phyloP scores from a whole-genome alignment of 805 yeast species.

The Starmerella cellae region DNA sequence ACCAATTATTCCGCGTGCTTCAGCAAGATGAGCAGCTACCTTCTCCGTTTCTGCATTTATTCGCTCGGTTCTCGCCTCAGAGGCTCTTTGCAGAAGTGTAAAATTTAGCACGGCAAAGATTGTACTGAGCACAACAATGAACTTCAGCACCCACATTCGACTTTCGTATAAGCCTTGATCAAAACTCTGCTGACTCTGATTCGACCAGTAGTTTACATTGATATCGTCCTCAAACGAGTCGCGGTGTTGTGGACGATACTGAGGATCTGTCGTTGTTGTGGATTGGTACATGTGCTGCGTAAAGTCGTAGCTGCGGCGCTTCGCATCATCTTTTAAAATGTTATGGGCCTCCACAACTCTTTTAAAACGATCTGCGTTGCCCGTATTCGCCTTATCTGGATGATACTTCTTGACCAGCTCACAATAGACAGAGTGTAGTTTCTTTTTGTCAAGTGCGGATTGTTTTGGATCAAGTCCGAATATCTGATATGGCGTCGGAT shows the following conservation, averaged over 20 bases:
- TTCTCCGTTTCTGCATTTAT: constrained; percentile 17
- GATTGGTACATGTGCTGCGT: not conserved
- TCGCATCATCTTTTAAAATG: constrained; percentile 36
- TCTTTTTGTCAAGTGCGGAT: constrained; percentile 28
- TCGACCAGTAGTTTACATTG: constrained; percentile 19
- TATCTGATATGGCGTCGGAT: constrained; percentile 63
- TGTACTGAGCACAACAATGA: constrained; percentile 32
- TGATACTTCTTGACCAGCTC: constrained; percentile 63
- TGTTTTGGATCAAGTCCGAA: constrained; percentile 32
- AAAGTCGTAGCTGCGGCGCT: constrained; percentile 23
- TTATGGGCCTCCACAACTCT: constrained; percentile 45
- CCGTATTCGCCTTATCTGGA: constrained; percentile 42
- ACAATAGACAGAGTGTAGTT: constrained; percentile 40
- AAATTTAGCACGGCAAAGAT: constrained; percentile 31
- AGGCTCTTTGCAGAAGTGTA: constrained; percentile 23
- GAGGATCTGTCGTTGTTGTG: not conserved
- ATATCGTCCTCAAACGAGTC: constrained; percentile 7
- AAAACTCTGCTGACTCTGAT: constrained; percentile 27
- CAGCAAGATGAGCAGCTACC: constrained; percentile 29
- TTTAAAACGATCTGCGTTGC: constrained; percentile 39
- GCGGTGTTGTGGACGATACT: not conserved
- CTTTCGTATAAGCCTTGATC: constrained; percentile 30
- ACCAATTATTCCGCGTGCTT: constrained; percentile 39
- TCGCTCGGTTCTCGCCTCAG: constrained; percentile 19
- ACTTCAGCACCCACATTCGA: constrained; percentile 33